Percentiles rank a stretch among this genome's conserved stretches.
Conservation (phyloP, 768 basidiomycete species). For the Suillus bovinus region DNA sequence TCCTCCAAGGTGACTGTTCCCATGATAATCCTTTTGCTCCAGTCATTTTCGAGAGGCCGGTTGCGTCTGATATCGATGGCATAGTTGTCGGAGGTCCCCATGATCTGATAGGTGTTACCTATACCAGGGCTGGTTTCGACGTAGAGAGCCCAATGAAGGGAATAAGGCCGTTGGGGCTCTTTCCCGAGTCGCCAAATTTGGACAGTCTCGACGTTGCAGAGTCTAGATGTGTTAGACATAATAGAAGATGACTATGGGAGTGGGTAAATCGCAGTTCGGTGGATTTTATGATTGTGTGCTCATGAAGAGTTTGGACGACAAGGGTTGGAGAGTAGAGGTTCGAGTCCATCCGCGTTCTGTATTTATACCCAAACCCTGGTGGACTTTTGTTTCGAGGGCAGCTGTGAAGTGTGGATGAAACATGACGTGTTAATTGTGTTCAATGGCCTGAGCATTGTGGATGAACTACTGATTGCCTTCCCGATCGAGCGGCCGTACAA, state of each 20-base stretch:
- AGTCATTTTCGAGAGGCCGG: conserved; percentile 14
- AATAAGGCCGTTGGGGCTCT: conserved; percentile 6
- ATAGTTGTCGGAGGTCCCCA: conserved; percentile 25
- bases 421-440: neutral
- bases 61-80: conserved; percentile 14
- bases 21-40: conserved; percentile 26
- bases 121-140: conserved; percentile 19
- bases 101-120: conserved; percentile 29
- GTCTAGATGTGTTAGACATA: conserved; percentile 17
- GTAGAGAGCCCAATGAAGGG: conserved; percentile 32
- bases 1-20: conserved; percentile 19
- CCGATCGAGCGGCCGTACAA: neutral
- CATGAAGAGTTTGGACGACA: neutral
- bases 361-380: neutral
- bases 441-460: neutral
- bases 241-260: neutral
- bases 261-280: neutral
- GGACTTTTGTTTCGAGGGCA: neutral
- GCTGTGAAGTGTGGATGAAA: neutral
- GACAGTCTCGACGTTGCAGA: conserved; percentile 24
- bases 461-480: neutral
- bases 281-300: neutral
- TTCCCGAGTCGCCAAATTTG: conserved; percentile 27
- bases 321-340: neutral
- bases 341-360: neutral